Evolutionary conservation across 805 yeast species (phyloP).

Genomic region (Kluyveromyces starmeri): DNA sequence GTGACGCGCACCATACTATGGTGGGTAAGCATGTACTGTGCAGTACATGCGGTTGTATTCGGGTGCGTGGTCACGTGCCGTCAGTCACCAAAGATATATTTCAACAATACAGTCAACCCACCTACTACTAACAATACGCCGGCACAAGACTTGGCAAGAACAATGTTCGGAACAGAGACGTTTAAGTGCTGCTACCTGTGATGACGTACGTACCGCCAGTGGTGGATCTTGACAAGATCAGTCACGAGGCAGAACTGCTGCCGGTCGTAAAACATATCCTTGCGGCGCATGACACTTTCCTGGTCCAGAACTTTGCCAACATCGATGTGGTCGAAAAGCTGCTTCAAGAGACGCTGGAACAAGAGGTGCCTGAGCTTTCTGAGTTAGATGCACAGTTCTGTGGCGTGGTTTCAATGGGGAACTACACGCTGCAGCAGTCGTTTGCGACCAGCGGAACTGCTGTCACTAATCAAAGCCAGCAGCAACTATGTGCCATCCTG

Average conservation of each 20-base stretch:
- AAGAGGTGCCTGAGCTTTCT: not conserved
- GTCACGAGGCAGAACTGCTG: conserved; percentile 19
- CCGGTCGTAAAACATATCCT: conserved; percentile 19
- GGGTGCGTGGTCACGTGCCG: too few relatives aligned
- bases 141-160: too few relatives aligned
- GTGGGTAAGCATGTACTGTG: too few relatives aligned
- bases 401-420: not conserved
- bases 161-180: too few relatives aligned
- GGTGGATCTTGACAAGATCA: conserved; percentile 20
- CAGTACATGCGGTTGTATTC: too few relatives aligned
- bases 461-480: too few relatives aligned
- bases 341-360: conserved; percentile 1
- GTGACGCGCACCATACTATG: too few relatives aligned
- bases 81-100: too few relatives aligned
- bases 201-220: conserved; percentile 6
- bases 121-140: too few relatives aligned
- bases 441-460: not conserved
- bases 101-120: too few relatives aligned
- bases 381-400: not conserved
- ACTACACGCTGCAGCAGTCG: not conserved
- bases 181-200: too few relatives aligned
- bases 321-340: conserved; percentile 13
- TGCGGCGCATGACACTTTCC: conserved; percentile 18
- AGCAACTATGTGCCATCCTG: conserved; percentile 6
- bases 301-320: conserved; percentile 26